phyloP scores from a whole-genome alignment of 371 early-diverging fungal genomes.

The Encephalitozoon hellem region DNA sequence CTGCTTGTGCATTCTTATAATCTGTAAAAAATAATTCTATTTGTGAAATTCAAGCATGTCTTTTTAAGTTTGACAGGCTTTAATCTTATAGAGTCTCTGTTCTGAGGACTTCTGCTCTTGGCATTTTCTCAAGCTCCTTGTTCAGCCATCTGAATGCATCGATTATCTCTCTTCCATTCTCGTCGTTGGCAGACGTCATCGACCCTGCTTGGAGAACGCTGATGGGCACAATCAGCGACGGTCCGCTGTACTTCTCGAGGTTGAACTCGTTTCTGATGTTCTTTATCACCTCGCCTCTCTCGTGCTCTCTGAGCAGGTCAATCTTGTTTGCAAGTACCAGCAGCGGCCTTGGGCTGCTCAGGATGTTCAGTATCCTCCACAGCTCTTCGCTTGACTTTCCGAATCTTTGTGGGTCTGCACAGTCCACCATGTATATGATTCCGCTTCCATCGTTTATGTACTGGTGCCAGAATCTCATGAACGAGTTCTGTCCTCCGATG shows the following conservation, averaged over 20 bases:
- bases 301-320: conserved; percentile 30
- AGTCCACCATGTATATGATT: conserved; percentile 84
- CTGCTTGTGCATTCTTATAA: too few species aligned
- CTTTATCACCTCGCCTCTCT: not conserved
- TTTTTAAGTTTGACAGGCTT: too few species aligned
- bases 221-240: conserved; percentile 9
- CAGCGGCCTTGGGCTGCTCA: conserved; percentile 36
- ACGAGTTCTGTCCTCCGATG: conserved; percentile 63
- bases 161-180: conserved; percentile 10
- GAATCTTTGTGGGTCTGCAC: conserved; percentile 79
- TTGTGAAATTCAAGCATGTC: too few species aligned
- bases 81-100: not conserved
- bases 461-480: conserved; percentile 61
- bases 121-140: conserved; percentile 21
- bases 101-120: too few species aligned
- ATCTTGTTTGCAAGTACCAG: conserved; percentile 49
- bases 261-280: conserved; percentile 3
- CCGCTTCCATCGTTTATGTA: conserved; percentile 61
- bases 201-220: conserved; percentile 23
- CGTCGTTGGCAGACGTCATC: not conserved
- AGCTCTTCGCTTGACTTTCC: conserved; percentile 68
- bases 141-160: conserved; percentile 48
- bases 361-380: conserved; percentile 41
- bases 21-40: too few species aligned
- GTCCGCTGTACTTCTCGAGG: conserved; percentile 18